Conservation (phyloP, 2,329 filamentous ascomycete genomes). For the Arthrobotrys sinensis region DNA sequence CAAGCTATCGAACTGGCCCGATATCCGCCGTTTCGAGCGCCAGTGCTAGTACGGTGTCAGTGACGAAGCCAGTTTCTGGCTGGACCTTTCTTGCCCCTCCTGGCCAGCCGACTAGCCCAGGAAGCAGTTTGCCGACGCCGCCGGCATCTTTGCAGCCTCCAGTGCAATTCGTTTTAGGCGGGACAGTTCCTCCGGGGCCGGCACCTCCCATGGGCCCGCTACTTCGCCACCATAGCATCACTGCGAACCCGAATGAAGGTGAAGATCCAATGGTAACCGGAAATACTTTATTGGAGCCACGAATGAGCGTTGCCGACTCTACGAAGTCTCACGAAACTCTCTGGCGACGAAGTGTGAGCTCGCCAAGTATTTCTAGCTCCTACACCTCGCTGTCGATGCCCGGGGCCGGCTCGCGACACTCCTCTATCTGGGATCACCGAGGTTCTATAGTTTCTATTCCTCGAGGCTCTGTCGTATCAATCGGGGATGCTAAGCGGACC, state of each 20-base stretch:
- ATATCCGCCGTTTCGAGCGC: constrained; percentile 17
- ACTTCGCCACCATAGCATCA: constrained; percentile 23
- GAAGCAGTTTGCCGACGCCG: not conserved
- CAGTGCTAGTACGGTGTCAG: constrained; percentile 30
- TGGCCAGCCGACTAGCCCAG: constrained; percentile 12
- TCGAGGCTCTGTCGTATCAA: constrained; percentile 41
- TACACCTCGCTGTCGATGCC: constrained; percentile 44
- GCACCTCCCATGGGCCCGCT: constrained; percentile 6
- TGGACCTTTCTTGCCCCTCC: constrained; percentile 47
- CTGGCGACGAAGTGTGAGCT: constrained; percentile 54
- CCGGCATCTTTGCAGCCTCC: constrained; percentile 2
- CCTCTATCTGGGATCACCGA: constrained; percentile 51
- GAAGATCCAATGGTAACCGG: not conserved
- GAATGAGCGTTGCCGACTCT: constrained; percentile 46
- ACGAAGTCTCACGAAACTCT: constrained; percentile 52
- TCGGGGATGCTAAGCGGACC: constrained; percentile 40
- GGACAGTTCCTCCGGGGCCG: not conserved
- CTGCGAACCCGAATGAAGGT: constrained; percentile 8
- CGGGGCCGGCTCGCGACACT: constrained; percentile 27
- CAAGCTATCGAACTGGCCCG: constrained; percentile 30
- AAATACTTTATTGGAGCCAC: constrained; percentile 23
- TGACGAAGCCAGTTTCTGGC: constrained; percentile 24
- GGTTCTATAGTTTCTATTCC: constrained; percentile 38
- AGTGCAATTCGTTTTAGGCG: not conserved
- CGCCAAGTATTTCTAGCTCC: constrained; percentile 56